A percentile compares a stretch with the other conserved stretches of the same genome.
Conservation (phyloP, 148 eudicot species). For the Arbutus unedo region DNA sequence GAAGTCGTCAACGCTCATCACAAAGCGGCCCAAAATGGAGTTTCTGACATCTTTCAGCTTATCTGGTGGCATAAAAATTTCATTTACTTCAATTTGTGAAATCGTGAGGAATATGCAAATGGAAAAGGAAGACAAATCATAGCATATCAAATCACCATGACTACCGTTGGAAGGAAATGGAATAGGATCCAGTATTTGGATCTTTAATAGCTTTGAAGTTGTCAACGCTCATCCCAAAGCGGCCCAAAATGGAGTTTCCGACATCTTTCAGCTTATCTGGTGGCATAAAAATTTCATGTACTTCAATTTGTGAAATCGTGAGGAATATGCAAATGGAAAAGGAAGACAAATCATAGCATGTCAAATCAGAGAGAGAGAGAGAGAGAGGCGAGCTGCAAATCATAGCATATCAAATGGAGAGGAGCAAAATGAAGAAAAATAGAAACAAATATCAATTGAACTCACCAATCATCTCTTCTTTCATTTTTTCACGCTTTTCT, state of each 20-base stretch:
- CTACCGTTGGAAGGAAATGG: slow-evolving; percentile 67
- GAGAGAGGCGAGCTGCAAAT: no score
- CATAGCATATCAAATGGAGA: neutral
- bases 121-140: neutral
- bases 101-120: neutral
- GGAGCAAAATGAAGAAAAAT: neutral
- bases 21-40: slow-evolving; percentile 81
- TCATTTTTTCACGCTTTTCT: slow-evolving; percentile 91
- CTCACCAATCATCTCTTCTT: slow-evolving; percentile 93
- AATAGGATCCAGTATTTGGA: slow-evolving; percentile 92
- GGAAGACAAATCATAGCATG: neutral
- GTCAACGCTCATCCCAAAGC: slow-evolving; percentile 94
- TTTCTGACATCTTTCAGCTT: slow-evolving; percentile 90
- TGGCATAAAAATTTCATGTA: neutral
- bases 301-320: neutral
- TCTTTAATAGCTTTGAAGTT: slow-evolving; percentile 92
- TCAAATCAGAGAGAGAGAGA: neutral
- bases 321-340: neutral
- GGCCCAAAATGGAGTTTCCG: slow-evolving; percentile 85
- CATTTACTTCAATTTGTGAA: neutral
- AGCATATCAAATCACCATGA: neutral
- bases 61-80: slow-evolving; percentile 40
- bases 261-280: slow-evolving; percentile 86
- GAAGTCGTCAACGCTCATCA: slow-evolving; percentile 94
- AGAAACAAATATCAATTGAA: neutral